Evolutionary conservation across 495 filamentous ascomycete species (phyloP), one percentile per base, ranked within the genome.

Genomic region (Penicillium canescens): DNA sequence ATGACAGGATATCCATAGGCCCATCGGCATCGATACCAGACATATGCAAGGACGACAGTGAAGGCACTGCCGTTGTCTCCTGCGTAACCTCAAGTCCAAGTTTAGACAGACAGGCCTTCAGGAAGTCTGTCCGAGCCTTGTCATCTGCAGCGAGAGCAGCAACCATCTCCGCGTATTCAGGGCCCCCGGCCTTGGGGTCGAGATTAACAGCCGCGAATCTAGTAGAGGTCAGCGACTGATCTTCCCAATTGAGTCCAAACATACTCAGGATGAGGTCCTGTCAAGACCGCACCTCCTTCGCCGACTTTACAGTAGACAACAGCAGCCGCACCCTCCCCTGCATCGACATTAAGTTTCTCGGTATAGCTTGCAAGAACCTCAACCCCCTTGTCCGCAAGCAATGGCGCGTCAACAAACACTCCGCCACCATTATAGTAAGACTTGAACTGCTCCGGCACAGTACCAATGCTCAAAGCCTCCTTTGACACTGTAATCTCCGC

Each of bases 361-460:
- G 78, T 81, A 65, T 92, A 98, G 56, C 81, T 87, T 12, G 94
- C 93, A 20, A 98, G 73, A 6, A 96, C 79, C 67, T 97, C 85
- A 9, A 96, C 82, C 2, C 85, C 86, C 56, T 76, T 67, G 37
- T 84, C 80, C 33, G 75, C 73, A 49, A 81, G 78, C 42, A 79
- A 77, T 2, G 79, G 77, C 14, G 89, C 87, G 73, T 94, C 86
- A 9, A 95, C 87, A 76, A 96, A 98, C n/a, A 95, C 85, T 9
- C 95, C 92, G 3, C 94, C 94, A 3, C 94, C 94, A 69, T 98
- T 98, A 67, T 93, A 96, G 64, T 98, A 98, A 10, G 82, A 86
- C 40, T 77, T 75, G 59, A 97, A 92, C 0, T 70, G 73, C 2
- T 83, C 78, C 1, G 84, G 87, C 6, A 89, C 69, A n/a, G 72